A percentile compares a stretch with the other conserved stretches of the same genome.
These are phyloP conservation scores for Oidiodendron maius DNA, from an alignment of 495 filamentous ascomycete species.

Conservation along the genomic window DNA sequence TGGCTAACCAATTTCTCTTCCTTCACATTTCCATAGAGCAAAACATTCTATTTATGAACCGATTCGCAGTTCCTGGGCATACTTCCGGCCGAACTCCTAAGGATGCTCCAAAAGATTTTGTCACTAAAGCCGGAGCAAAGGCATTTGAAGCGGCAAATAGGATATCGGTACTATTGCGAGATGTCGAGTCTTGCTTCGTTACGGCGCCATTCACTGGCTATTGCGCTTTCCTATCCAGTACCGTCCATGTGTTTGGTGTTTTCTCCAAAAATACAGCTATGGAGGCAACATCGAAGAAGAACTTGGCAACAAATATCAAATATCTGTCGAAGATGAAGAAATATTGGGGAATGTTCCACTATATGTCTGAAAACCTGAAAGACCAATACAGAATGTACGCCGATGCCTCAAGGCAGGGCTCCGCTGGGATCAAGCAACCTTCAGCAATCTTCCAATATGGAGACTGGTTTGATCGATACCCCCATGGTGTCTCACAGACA, in stretches of 20 bases:
- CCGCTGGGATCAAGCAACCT: constrained; percentile 32
- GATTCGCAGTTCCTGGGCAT: constrained; percentile 73
- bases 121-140: constrained; percentile 66
- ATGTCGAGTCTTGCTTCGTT: constrained; percentile 71
- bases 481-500: constrained; percentile 77
- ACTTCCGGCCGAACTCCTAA: constrained; percentile 60
- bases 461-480: constrained; percentile 96
- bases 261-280: constrained; percentile 76
- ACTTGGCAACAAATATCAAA: constrained; percentile 82
- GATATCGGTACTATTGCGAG: constrained; percentile 77
- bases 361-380: constrained; percentile 88
- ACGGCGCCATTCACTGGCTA: constrained; percentile 92
- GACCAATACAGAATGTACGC: constrained; percentile 83
- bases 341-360: constrained; percentile 97
- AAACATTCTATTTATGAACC: constrained; percentile 82
- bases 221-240: constrained; percentile 86
- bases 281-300: constrained; percentile 72
- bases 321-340: constrained; percentile 93
- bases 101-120: constrained; percentile 75
- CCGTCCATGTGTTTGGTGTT: constrained; percentile 86
- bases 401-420: constrained; percentile 53
- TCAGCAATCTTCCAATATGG: constrained; percentile 88
- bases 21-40: constrained; percentile 87
- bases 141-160: constrained; percentile 86
- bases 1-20: constrained; percentile 92